A percentile compares a stretch with the other conserved stretches of the same genome.
Conservation (phyloP, 768 basidiomycete species). For the Tricholoma flavovirens region DNA sequence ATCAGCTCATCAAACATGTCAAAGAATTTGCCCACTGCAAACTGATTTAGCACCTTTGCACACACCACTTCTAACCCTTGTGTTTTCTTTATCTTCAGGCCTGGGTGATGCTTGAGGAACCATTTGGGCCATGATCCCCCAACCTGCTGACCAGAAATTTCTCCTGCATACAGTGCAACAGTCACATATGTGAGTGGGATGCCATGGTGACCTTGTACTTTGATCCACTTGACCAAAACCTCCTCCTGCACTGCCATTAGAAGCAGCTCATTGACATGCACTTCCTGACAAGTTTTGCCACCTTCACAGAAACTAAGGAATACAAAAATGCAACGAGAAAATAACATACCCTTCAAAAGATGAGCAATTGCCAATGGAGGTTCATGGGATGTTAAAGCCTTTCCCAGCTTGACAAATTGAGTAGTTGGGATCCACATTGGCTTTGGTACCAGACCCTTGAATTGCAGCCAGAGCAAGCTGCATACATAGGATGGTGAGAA, state of each 20-base stretch:
- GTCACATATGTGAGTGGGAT: neutral
- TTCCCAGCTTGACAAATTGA: neutral
- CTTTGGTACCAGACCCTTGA: conserved; percentile 1
- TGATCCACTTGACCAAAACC: conserved; percentile 4
- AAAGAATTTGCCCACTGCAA: conserved; percentile 17
- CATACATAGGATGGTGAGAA: neutral
- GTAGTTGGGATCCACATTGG: neutral
- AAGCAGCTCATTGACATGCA: neutral
- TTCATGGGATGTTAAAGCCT: neutral
- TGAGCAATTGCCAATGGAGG: neutral
- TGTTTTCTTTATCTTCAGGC: conserved; percentile 19
- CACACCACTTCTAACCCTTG: conserved; percentile 17
- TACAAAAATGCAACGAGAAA: conserved; percentile 1
- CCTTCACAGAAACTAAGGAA: neutral
- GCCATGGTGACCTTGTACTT: conserved; percentile 1
- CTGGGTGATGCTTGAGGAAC: conserved; percentile 16
- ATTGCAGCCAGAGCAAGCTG: neutral
- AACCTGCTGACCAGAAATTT: conserved; percentile 1
- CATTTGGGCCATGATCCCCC: conserved; percentile 10
- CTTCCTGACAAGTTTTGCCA: conserved; percentile 1
- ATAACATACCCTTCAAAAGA: conserved; percentile 1
- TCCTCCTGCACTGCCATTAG: neutral
- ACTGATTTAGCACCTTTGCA: conserved; percentile 17
- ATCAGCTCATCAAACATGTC: conserved; percentile 9
- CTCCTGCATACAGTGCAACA: neutral